Percentiles rank a stretch among this genome's conserved stretches.
These are phyloP conservation scores for Penicillium brevicompactum DNA, from an alignment of 2,329 filamentous ascomycete genomes.

Conservation along the genomic window DNA sequence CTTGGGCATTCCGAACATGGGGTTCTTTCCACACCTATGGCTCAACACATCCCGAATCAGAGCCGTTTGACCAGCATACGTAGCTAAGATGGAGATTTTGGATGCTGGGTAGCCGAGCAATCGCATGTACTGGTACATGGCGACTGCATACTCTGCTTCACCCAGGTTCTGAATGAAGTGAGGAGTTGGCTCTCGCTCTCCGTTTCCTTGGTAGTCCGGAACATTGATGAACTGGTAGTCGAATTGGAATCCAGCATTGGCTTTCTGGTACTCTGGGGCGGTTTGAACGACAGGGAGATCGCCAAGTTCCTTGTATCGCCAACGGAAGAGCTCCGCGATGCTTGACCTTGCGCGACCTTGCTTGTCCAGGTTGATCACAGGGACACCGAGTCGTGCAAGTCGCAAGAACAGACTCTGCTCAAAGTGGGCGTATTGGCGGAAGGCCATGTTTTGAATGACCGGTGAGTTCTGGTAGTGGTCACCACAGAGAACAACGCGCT, in stretches of 20 bases:
- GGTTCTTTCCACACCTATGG: constrained; percentile 79
- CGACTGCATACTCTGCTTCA: constrained; percentile 95
- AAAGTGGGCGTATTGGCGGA: constrained; percentile 91
- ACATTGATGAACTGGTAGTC: constrained; percentile 98
- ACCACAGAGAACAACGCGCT: constrained; percentile 88
- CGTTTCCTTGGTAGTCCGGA: constrained; percentile 84
- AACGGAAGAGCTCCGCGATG: constrained; percentile 87
- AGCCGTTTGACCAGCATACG: constrained; percentile 89
- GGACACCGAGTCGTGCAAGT: constrained; percentile 88
- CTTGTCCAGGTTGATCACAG: constrained; percentile 83
- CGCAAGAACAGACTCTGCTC: constrained; percentile 94
- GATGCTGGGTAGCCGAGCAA: constrained; percentile 85
- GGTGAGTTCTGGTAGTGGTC: constrained; percentile 98
- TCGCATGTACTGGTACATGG: constrained; percentile 96
- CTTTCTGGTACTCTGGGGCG: constrained; percentile 70
- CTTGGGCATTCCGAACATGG: constrained; percentile 84
- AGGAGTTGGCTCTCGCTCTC: constrained; percentile 85
- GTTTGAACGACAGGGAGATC: constrained; percentile 75
- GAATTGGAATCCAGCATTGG: constrained; percentile 89
- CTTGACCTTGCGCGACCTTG: constrained; percentile 88
- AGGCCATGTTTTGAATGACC: constrained; percentile 90
- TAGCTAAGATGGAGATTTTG: constrained; percentile 85
- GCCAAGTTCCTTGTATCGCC: constrained; percentile 81
- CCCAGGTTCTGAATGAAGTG: constrained; percentile 97
- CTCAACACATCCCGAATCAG: constrained; percentile 83